These are phyloP conservation scores for Umbellularia californica DNA, from an alignment of 164 flowering plant species.

Conservation along the genomic window DNA sequence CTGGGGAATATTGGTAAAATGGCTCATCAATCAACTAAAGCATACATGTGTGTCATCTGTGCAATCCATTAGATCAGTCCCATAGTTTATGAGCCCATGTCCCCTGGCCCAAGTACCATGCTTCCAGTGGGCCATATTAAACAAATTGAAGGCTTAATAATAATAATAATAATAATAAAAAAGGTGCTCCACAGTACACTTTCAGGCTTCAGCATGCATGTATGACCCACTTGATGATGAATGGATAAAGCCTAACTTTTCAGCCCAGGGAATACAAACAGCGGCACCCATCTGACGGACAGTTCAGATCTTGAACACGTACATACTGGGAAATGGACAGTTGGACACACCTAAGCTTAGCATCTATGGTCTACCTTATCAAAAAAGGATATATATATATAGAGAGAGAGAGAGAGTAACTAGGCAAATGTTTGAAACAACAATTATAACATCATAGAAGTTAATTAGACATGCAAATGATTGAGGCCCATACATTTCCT, in stretches of 20 bases:
- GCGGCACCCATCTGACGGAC: not conserved
- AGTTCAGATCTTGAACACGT: not conserved
- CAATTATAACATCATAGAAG: not conserved
- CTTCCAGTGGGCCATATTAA: not conserved
- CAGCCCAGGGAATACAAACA: not conserved
- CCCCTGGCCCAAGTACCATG: not conserved
- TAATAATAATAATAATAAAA: no score
- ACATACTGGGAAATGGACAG: not conserved
- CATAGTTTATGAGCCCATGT: not conserved
- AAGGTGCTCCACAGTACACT: not conserved
- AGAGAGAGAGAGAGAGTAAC: not conserved
- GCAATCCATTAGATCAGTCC: not conserved
- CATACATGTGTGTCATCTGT: not conserved
- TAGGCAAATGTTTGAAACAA: not conserved
- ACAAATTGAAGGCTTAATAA: no score
- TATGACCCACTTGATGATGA: not conserved
- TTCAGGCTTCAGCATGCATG: not conserved
- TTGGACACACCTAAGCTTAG: not conserved
- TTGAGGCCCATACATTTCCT: constrained; percentile 53
- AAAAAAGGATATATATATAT: no score
- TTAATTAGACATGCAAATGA: not conserved
- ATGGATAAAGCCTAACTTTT: not conserved
- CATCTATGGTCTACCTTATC: no score
- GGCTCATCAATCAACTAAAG: not conserved
- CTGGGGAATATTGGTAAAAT: not conserved